Conservation (phyloP, 2,329 filamentous ascomycete genomes). For the Sporothrix pseudoabietina region DNA sequence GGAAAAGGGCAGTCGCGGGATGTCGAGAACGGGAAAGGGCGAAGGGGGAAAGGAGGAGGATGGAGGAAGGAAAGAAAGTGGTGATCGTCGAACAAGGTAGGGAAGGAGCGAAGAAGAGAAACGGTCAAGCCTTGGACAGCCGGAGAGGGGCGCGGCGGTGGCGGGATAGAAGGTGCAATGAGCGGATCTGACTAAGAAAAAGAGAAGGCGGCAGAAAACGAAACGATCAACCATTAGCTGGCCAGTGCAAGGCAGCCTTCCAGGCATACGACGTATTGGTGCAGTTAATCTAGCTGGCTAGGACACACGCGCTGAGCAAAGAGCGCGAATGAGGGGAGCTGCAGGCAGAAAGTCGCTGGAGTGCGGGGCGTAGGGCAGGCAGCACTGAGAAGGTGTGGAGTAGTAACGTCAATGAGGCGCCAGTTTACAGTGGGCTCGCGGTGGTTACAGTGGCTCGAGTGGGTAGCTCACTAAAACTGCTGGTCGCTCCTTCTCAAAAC, state of each 20-base stretch:
- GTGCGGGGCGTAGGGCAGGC: conserved; percentile 16
- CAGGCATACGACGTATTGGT: not conserved
- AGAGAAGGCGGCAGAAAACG: conserved; percentile 13
- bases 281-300: not conserved
- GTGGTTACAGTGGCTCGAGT: not conserved
- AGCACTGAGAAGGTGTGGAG: not conserved
- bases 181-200: conserved; percentile 19
- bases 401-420: not conserved
- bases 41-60: not conserved
- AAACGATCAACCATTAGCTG: not conserved
- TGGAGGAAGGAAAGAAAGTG: not conserved
- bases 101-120: conserved; percentile 23
- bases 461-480: not conserved
- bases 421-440: not conserved
- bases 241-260: conserved; percentile 13
- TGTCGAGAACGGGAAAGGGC: not conserved
- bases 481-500: not conserved
- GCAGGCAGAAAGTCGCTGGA: conserved; percentile 8
- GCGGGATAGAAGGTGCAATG: not conserved
- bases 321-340: conserved; percentile 6
- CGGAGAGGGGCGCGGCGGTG: conserved; percentile 25
- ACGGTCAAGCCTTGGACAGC: conserved; percentile 18
- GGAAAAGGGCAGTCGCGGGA: not conserved
- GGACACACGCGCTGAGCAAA: not conserved
- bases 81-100: conserved; percentile 22